Evolutionary conservation across 2,329 filamentous ascomycete species (phyloP).

Genomic region (Monilinia fructigena): DNA sequence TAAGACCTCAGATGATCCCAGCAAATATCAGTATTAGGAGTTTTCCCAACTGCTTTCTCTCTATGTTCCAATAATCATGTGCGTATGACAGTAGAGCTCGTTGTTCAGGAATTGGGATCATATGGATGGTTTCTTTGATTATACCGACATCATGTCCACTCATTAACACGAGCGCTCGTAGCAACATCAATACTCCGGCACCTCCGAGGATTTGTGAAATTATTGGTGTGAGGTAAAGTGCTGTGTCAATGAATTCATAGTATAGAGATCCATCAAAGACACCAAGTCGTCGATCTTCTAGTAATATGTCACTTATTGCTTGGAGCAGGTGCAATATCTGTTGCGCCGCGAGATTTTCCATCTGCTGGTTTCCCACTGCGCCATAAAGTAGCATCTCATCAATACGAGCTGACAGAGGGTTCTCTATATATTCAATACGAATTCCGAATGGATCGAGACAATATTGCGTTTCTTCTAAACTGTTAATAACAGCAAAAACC

Average conservation of each 20-base stretch:
- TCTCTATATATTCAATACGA: not conserved
- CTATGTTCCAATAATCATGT: not conserved
- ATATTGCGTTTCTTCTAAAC: slow-evolving; percentile 9
- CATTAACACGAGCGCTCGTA: slow-evolving; percentile 19
- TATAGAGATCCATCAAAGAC: not conserved
- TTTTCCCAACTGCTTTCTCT: slow-evolving; percentile 11
- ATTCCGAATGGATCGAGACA: not conserved
- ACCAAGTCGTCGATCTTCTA: slow-evolving; percentile 12
- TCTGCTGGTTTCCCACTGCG: not conserved
- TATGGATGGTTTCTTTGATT: slow-evolving; percentile 1
- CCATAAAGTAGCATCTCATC: slow-evolving; percentile 7
- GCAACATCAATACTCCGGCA: slow-evolving; percentile 18
- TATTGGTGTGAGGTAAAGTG: slow-evolving; percentile 3
- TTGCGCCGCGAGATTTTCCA: slow-evolving; percentile 3
- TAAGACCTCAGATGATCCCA: not conserved
- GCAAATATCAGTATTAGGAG: slow-evolving; percentile 14
- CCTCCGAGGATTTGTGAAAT: slow-evolving; percentile 13
- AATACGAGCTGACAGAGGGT: slow-evolving; percentile 5
- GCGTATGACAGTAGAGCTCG: not conserved
- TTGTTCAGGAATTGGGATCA: not conserved
- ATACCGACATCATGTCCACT: slow-evolving; percentile 17
- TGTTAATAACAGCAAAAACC: slow-evolving; percentile 10
- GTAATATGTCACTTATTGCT: slow-evolving; percentile 15
- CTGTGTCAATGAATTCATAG: slow-evolving; percentile 18
- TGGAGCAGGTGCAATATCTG: slow-evolving; percentile 21